phyloP scores from a whole-genome alignment of 2,329 filamentous ascomycete genomes.

The Trichophyton verrucosum region DNA sequence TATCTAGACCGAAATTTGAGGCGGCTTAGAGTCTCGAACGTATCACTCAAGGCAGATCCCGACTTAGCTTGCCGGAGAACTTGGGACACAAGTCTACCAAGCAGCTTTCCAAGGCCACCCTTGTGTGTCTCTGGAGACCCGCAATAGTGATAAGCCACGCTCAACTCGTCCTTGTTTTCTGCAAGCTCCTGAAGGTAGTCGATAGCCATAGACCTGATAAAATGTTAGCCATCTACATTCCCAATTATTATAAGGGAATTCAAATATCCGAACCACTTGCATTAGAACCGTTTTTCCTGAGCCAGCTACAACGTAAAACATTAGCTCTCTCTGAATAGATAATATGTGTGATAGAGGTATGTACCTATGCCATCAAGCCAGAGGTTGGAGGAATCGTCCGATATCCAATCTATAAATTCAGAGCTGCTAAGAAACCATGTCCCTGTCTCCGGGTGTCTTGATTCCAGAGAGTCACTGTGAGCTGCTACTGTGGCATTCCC shows the following conservation, averaged over 20 bases:
- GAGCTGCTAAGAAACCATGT: neutral
- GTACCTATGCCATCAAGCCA: neutral
- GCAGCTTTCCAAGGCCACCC: neutral
- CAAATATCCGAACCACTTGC: neutral
- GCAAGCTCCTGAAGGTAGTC: neutral
- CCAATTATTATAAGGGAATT: neutral
- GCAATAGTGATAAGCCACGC: neutral
- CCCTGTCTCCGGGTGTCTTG: neutral
- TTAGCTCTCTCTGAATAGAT: neutral
- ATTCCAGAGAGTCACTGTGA: neutral
- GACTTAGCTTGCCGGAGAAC: neutral
- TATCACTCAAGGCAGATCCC: neutral
- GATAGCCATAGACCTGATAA: neutral
- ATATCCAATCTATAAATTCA: neutral
- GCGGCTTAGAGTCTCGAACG: neutral
- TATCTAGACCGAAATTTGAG: neutral
- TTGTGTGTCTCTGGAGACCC: neutral
- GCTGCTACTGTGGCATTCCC: neutral
- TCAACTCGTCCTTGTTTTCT: neutral
- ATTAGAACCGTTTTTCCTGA: neutral
- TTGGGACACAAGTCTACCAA: neutral
- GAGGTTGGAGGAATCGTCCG: neutral
- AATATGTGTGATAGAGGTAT: neutral
- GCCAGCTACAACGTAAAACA: neutral
- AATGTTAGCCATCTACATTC: neutral